These are phyloP conservation scores for Candolleomyces aberdarensis DNA, from an alignment of 768 basidiomycete species.

Conservation along the genomic window DNA sequence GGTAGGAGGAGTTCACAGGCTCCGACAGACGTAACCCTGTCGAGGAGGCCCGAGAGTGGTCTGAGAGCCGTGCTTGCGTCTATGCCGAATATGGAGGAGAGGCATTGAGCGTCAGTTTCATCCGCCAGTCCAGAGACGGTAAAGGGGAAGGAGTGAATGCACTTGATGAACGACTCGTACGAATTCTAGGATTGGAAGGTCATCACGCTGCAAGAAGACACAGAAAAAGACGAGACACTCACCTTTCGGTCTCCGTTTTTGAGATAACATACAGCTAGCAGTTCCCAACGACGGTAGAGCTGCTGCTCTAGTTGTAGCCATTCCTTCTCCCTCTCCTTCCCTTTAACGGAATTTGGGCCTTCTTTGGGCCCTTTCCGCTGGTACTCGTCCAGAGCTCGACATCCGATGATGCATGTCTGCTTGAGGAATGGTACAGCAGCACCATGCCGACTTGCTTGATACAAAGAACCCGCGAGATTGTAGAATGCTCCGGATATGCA, in stretches of 20 bases:
- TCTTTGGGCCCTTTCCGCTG: background rate
- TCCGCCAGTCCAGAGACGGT: conserved; percentile 34
- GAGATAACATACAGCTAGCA: conserved; percentile 73
- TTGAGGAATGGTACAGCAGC: conserved; percentile 67
- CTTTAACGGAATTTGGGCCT: background rate
- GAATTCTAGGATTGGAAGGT: conserved; percentile 43
- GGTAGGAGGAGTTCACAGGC: conserved; percentile 62
- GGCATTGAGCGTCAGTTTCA: conserved; percentile 24
- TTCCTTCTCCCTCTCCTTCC: conserved; percentile 25
- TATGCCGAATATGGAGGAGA: conserved; percentile 35
- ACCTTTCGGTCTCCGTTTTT: conserved; percentile 81
- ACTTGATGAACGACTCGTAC: conserved; percentile 51
- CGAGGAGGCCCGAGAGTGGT: conserved; percentile 59
- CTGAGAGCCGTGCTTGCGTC: conserved; percentile 36
- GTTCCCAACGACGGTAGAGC: conserved; percentile 72
- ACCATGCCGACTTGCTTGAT: conserved; percentile 58
- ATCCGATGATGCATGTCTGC: conserved; percentile 56
- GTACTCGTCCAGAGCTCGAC: conserved; percentile 38
- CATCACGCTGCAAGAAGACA: conserved; percentile 2
- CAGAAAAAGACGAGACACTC: conserved; percentile 11
- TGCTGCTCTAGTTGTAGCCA: conserved; percentile 66
- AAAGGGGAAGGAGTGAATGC: conserved; percentile 56
- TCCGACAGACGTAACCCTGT: conserved; percentile 64
- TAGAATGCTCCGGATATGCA: conserved; percentile 73
- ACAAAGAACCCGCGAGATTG: conserved; percentile 66